Evolutionary conservation across 2,329 filamentous ascomycete genomes (phyloP).

Genomic region (Beauveria australis): DNA sequence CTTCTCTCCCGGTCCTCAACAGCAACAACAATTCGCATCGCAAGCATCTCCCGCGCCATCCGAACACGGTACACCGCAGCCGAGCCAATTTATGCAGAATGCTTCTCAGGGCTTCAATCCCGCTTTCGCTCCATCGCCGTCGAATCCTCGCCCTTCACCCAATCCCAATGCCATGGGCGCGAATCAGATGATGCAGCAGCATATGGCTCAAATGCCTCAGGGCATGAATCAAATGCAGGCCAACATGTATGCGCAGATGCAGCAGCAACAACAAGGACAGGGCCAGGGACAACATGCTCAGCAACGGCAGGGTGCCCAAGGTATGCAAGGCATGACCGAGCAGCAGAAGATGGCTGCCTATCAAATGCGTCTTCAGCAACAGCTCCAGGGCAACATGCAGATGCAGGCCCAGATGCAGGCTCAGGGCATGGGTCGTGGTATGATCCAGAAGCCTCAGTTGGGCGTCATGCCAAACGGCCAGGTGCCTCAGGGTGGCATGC

Average conservation of each 20-base stretch:
- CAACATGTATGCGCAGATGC: constrained; percentile 31
- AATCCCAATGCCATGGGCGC: constrained; percentile 43
- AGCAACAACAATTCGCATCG: constrained; percentile 61
- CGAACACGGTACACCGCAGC: constrained; percentile 70
- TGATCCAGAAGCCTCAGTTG: constrained; percentile 46
- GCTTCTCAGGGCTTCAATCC: constrained; percentile 52
- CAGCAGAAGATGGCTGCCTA: constrained; percentile 70
- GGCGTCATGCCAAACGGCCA: constrained; percentile 18
- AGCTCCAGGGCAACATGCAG: constrained; percentile 52
- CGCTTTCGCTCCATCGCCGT: constrained; percentile 48
- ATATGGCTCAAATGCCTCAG: constrained; percentile 38
- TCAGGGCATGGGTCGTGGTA: constrained; percentile 36
- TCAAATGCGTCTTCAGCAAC: constrained; percentile 75
- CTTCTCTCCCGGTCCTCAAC: constrained; percentile 59
- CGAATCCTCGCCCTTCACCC: constrained; percentile 47
- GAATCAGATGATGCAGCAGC: constrained; percentile 47
- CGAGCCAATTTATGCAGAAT: constrained; percentile 57
- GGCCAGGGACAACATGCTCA: constrained; percentile 36
- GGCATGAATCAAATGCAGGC: constrained; percentile 23
- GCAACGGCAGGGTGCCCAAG: constrained; percentile 22
- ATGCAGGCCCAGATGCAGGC: constrained; percentile 45
- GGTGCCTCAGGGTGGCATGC: constrained; percentile 39
- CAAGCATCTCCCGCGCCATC: constrained; percentile 71
- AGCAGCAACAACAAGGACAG: constrained; percentile 45
- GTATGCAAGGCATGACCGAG: constrained; percentile 37